Conservation (phyloP, 345 rosid genomes). For the Aquilaria sinensis region DNA sequence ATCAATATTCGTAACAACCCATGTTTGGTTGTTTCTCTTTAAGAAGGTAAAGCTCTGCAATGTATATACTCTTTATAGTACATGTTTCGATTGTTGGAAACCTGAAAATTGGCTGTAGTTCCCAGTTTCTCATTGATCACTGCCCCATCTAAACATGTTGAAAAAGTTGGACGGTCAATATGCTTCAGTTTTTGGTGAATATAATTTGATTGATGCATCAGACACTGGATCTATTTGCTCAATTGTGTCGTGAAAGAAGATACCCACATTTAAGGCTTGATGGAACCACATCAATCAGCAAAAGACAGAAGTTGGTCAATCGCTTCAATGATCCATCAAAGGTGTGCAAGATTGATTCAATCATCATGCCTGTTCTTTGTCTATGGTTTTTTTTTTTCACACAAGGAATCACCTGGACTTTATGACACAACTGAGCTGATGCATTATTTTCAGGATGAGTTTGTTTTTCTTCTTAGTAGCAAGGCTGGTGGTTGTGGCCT, state of each 20-base stretch:
- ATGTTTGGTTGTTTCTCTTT: too few relatives aligned
- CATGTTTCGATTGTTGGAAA: background rate
- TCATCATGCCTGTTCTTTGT: background rate
- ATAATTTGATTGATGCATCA: conserved; percentile 25
- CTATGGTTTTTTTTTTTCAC: conserved; percentile 4
- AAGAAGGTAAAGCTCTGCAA: too few relatives aligned
- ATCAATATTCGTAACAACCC: too few relatives aligned
- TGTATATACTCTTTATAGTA: too few relatives aligned
- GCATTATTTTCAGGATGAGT: conserved; percentile 63
- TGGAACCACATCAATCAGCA: conserved; percentile 91
- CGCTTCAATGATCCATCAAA: conserved; percentile 73
- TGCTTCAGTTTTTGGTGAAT: conserved; percentile 12
- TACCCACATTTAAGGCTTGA: conserved; percentile 92
- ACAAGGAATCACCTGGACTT: background rate
- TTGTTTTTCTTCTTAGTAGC: conserved; percentile 95
- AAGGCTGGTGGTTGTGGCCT: conserved; percentile 99
- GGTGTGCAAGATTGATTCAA: conserved; percentile 31
- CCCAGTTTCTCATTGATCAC: background rate
- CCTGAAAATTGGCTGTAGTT: background rate
- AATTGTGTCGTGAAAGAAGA: conserved; percentile 95
- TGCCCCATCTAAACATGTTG: too few relatives aligned
- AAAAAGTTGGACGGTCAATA: background rate
- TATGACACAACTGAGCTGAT: conserved; percentile 7
- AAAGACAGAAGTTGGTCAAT: conserved; percentile 94
- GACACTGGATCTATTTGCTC: conserved; percentile 98